Base-by-base conservation (phyloP, 163 green algal genomes). In the Chlamydomonas reinhardtii region DNA sequence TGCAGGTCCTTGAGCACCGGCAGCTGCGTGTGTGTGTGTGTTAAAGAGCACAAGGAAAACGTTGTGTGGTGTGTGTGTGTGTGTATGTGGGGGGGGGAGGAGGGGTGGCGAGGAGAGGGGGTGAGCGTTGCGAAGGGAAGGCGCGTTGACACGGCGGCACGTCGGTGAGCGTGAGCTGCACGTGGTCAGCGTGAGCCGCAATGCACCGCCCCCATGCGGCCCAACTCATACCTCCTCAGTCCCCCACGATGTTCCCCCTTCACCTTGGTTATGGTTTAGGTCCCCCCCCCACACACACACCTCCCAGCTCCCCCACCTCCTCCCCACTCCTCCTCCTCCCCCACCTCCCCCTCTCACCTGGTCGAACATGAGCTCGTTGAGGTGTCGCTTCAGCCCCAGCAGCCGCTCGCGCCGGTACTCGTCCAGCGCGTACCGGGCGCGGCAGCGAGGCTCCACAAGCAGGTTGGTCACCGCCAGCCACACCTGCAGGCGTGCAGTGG, bases 401-500 rank as follows among this genome's bases (percentile, higher is more conserved):
- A 98, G 89, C 56, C 72, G 77, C 20, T 95, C 94, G 56, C 91
- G 92, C 20, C 94, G 89, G 85, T 85, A 95, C 69, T 95, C 92
- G 74, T 96, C 93, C 54, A 94, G 89, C 29, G 89, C 72, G 90
- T 97, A 97, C 86, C 96, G 96, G n/a, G 88, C 91, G 0, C 94
- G 89, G 73, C 91, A 96, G 19, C 83, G 84, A 0, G 95, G 92
- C 73, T 98, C 96, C 31, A 96, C 92, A 68, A 98, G 72, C 74
- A 99, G 93, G 85, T 97, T 97, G 90, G 95, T 92, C 52, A 98
- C 64, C 61, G 94, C 89, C 73, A 99, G 92, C 96, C 96, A 99
- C 65, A 96, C 94, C 95, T 99, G 93, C n/a, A n/a, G 39, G 39
- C 39, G 39, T 61, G 76, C 39, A n/a, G 68, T 5, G 68, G 14